Percentiles rank a stretch among this genome's conserved stretches.
These are phyloP conservation scores for Wallacemonas sp. DNA, from an alignment of 208 protist genomes.

Conservation along the genomic window DNA sequence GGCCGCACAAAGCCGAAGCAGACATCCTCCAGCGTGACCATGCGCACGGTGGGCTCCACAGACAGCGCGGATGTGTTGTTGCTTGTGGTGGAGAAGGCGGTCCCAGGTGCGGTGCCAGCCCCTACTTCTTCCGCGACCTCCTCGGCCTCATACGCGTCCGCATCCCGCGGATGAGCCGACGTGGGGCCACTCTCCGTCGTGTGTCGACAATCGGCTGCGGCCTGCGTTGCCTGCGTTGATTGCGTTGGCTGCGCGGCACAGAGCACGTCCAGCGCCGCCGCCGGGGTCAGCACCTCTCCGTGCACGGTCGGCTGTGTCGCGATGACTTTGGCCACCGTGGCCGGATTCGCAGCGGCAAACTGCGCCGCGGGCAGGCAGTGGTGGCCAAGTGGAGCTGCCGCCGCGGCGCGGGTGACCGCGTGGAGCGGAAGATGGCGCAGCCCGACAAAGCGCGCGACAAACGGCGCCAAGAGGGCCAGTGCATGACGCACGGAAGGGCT, in stretches of 20 bases:
- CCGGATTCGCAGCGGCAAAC: not conserved
- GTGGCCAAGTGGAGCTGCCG: not conserved
- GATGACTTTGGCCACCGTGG: not conserved
- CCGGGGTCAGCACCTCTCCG: too few species aligned
- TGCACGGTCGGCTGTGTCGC: not conserved
- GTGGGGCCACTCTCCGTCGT: too few species aligned
- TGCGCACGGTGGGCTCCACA: constrained; percentile 23
- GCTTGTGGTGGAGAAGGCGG: not conserved
- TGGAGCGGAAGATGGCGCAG: constrained; percentile 34
- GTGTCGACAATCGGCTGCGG: too few species aligned
- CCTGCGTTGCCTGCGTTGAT: too few species aligned
- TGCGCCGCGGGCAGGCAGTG: not conserved
- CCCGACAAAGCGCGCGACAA: constrained; percentile 72
- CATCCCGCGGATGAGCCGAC: constrained; percentile 4
- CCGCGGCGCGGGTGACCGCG: constrained; percentile 2
- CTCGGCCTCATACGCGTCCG: constrained; percentile 8
- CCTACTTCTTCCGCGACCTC: not conserved
- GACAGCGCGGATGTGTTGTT: not conserved
- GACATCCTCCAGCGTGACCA: constrained; percentile 86
- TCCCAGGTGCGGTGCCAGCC: not conserved
- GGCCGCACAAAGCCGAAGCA: constrained; percentile 74
- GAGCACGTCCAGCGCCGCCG: too few species aligned
- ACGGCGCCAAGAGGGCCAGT: constrained; percentile 58
- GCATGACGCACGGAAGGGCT: constrained; percentile 26
- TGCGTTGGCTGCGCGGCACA: too few species aligned